These are phyloP conservation scores for Gossypium davidsonii DNA, from an alignment of 441 rosid genomes.

Conservation along the genomic window DNA sequence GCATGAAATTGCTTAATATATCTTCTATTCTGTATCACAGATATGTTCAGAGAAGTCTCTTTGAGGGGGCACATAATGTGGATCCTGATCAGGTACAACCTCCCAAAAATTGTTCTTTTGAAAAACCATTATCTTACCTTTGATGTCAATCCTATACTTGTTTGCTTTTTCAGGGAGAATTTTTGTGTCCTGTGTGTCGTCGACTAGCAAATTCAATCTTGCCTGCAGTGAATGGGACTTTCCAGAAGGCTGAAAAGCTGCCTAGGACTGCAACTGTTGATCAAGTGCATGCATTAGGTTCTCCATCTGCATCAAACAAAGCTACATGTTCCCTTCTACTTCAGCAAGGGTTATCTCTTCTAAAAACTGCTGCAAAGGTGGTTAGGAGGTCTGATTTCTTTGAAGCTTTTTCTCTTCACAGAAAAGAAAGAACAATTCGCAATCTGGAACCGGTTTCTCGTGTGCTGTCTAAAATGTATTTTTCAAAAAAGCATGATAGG, in stretches of 20 bases:
- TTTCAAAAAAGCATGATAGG: conserved; percentile 39
- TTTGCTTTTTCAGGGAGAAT: conserved; percentile 72
- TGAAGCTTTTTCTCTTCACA: conserved; percentile 39
- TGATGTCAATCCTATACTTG: conserved; percentile 12
- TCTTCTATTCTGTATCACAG: conserved; percentile 37
- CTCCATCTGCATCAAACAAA: conserved; percentile 25
- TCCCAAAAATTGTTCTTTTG: neutral
- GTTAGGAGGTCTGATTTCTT: conserved; percentile 44
- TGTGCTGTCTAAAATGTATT: conserved; percentile 57
- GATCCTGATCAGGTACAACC: conserved; percentile 70
- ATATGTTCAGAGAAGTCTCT: conserved; percentile 53
- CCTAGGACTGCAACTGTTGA: conserved; percentile 33
- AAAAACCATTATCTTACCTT: neutral
- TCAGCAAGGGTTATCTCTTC: conserved; percentile 55
- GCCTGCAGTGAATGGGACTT: conserved; percentile 58
- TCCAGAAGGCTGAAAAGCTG: conserved; percentile 45
- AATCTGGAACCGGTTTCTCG: conserved; percentile 50
- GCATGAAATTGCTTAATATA: conserved; percentile 5
- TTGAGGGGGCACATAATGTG: conserved; percentile 89
- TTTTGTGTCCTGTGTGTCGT: conserved; percentile 97
- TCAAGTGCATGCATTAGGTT: conserved; percentile 16
- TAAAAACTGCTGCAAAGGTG: conserved; percentile 55
- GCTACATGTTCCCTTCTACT: conserved; percentile 39
- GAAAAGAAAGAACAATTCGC: conserved; percentile 34
- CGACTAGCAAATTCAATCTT: conserved; percentile 78